Evolutionary conservation across 805 yeast genomes (phyloP), one percentile per base, ranked within the genome.

Genomic region (Candida vaughaniae): DNA sequence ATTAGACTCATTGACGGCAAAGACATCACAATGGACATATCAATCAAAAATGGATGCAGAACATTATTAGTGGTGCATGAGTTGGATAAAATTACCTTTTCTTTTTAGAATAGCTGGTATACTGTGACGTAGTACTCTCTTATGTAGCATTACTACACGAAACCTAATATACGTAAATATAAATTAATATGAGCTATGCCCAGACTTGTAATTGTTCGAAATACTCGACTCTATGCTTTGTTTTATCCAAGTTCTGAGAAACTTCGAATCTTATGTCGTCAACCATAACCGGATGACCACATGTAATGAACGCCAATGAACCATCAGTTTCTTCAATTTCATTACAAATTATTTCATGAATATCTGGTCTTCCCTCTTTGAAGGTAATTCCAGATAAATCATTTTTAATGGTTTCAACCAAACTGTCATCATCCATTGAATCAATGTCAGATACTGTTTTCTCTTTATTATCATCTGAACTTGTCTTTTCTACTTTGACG

Each of bases 141-240:
- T n/a, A n/a, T n/a, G n/a, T n/a, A n/a, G n/a, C n/a, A n/a, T n/a
- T n/a, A n/a, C n/a, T n/a, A n/a, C n/a, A n/a, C n/a, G n/a, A n/a
- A n/a, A n/a, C n/a, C n/a, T n/a, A n/a, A n/a, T n/a, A 16, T 16
- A 28, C 7, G 16, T n/a, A 16, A 28, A 28, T 28, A 9, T 15
- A 28, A 16, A 16, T 16, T 25, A 25, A 16, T 14, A 26, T 32
- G 16, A 33, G 23, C 26, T 41, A 65, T 2, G 68, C 65, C 95
- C 95, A 85, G 9, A 73, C 68, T 60, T 83, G 88, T 32, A 82
- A 71, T 52, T 85, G 91, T 54, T 87, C 95, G 53, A 70, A 81
- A 50, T 78, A 80, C 43, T 82, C 90, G 12, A 84, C 72, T 28
- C 85, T 69, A 33, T 71, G 61, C n/a, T 69, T 55, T 15, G 56